These are phyloP conservation scores for Ustanciosporium gigantosporum DNA, from an alignment of 1,284 basidiomycete genomes.

Conservation along the genomic window DNA sequence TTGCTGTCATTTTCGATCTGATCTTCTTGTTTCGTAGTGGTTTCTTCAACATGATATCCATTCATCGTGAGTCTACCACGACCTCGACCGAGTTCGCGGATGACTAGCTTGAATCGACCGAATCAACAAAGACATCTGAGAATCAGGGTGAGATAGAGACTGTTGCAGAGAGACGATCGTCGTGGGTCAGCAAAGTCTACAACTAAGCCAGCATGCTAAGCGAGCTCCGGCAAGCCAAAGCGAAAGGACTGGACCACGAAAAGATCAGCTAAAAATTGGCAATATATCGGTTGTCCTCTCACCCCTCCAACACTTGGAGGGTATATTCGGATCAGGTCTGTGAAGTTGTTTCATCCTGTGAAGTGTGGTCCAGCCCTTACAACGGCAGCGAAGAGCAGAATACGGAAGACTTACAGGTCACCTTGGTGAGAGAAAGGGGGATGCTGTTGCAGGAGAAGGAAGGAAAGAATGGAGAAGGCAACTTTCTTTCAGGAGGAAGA, in stretches of 20 bases:
- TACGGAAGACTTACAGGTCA: too few relatives aligned
- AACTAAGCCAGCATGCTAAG: too few relatives aligned
- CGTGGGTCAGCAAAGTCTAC: too few relatives aligned
- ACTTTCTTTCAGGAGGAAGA: too few relatives aligned
- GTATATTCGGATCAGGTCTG: slow-evolving; percentile 47
- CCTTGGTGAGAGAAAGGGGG: too few relatives aligned
- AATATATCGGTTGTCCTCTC: slow-evolving; percentile 44
- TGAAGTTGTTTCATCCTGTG: slow-evolving; percentile 39
- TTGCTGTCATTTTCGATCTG: not conserved
- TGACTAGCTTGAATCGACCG: not conserved
- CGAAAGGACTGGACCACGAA: not conserved
- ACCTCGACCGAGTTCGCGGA: slow-evolving; percentile 31
- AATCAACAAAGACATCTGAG: not conserved
- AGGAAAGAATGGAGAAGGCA: too few relatives aligned
- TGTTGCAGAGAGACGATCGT: too few relatives aligned
- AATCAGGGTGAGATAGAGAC: too few relatives aligned
- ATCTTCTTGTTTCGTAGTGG: not conserved
- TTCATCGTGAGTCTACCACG: slow-evolving; percentile 22
- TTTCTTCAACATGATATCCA: slow-evolving; percentile 19
- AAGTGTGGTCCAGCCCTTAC: too few relatives aligned
- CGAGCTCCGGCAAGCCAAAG: too few relatives aligned
- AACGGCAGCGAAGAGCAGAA: too few relatives aligned
- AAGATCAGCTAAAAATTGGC: slow-evolving; percentile 40
- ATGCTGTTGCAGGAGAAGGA: too few relatives aligned
- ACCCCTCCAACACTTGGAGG: slow-evolving; percentile 27